Conservation (phyloP, 345 rosid genomes). For the Anastatica hierochuntica region DNA sequence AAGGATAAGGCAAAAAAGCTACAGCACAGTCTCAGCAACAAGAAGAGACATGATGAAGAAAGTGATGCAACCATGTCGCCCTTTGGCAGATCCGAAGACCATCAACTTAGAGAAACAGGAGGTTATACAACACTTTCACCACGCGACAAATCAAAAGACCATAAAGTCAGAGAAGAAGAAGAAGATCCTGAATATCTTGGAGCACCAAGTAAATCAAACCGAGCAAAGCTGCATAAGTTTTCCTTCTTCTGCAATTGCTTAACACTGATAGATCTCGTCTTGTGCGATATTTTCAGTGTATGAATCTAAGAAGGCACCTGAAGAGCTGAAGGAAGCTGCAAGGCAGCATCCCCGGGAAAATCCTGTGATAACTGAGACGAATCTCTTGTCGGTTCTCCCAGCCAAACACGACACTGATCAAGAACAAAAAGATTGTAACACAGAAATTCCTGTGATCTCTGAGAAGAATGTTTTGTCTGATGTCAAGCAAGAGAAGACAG, state of each 20-base stretch:
- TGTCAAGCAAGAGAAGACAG: slow-evolving; percentile 15
- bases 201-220: slow-evolving; percentile 52
- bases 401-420: slow-evolving; percentile 2
- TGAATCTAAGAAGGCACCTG: slow-evolving; percentile 63
- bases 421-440: slow-evolving; percentile 15
- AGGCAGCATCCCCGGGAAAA: slow-evolving; percentile 40
- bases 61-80: slow-evolving; percentile 37
- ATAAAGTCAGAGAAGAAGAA: slow-evolving; percentile 28
- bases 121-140: slow-evolving; percentile 34
- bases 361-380: slow-evolving; percentile 37
- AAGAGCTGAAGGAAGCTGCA: slow-evolving; percentile 33
- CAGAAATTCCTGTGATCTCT: neutral
- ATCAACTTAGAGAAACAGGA: slow-evolving; percentile 26
- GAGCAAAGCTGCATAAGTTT: neutral
- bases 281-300: slow-evolving; percentile 41
- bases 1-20: slow-evolving; percentile 60
- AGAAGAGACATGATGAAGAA: slow-evolving; percentile 42
- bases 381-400: slow-evolving; percentile 33
- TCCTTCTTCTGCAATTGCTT: neutral
- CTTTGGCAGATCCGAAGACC: slow-evolving; percentile 36
- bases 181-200: slow-evolving; percentile 54
- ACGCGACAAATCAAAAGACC: slow-evolving; percentile 37
- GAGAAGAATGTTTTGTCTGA: slow-evolving; percentile 24
- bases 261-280: neutral
- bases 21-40: slow-evolving; percentile 37